Percentiles rank a stretch among this genome's conserved stretches.
phyloP scores from a whole-genome alignment of 2,329 filamentous ascomycete genomes.

The Fusarium brevicatenulatum region DNA sequence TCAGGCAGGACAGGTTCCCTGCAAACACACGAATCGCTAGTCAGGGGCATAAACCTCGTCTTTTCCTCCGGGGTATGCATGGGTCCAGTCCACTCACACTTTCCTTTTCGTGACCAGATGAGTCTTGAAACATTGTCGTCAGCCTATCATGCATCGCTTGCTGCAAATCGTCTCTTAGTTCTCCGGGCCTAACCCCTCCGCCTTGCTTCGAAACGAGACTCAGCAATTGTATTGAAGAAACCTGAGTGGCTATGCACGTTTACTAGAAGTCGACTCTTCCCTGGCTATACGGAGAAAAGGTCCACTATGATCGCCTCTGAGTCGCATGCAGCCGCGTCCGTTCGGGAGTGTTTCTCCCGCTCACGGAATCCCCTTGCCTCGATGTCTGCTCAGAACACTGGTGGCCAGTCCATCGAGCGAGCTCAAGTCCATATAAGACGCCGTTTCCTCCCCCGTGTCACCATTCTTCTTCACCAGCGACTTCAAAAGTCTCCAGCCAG shows the following conservation, averaged over 20 bases:
- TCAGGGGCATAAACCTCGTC: slow-evolving; percentile 40
- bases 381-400: slow-evolving; percentile 18
- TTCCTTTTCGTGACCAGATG: slow-evolving; percentile 40
- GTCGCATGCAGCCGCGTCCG: slow-evolving; percentile 31
- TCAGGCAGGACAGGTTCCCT: slow-evolving; percentile 9
- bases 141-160: slow-evolving; percentile 46
- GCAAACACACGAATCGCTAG: slow-evolving; percentile 37
- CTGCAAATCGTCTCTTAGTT: slow-evolving; percentile 35
- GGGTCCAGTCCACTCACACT: slow-evolving; percentile 37
- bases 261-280: slow-evolving; percentile 44
- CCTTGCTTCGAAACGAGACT: slow-evolving; percentile 53
- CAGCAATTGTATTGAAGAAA: slow-evolving; percentile 25
- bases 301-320: slow-evolving; percentile 33
- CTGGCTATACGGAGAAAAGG: slow-evolving; percentile 36
- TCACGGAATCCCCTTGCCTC: slow-evolving; percentile 21
- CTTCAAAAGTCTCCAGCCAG: slow-evolving; percentile 43
- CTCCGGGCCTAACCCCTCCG: slow-evolving; percentile 48
- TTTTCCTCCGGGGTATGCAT: slow-evolving; percentile 34
- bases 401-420: slow-evolving; percentile 32
- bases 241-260: slow-evolving; percentile 39
- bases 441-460: slow-evolving; percentile 17
- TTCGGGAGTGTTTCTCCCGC: slow-evolving; percentile 31
- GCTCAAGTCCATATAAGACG: slow-evolving; percentile 41
- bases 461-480: slow-evolving; percentile 35
- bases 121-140: slow-evolving; percentile 44